Conservation (phyloP, 2,329 filamentous ascomycete species). For the Bretziella fagacearum region DNA sequence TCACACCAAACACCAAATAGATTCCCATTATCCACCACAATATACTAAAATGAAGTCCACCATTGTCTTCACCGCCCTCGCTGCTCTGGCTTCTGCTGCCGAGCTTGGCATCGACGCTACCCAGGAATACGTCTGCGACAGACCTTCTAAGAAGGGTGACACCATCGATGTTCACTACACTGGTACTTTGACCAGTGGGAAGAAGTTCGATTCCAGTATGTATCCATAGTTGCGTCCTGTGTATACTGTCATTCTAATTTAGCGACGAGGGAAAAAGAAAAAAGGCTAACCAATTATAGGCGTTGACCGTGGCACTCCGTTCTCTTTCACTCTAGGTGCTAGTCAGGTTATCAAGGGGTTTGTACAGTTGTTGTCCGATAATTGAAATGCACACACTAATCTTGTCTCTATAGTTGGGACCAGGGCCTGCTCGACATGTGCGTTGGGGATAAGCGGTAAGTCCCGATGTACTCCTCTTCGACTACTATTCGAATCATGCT, state of each 20-base stretch:
- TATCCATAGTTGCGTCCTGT: constrained; percentile 15
- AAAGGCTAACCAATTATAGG: constrained; percentile 21
- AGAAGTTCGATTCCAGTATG: constrained; percentile 64
- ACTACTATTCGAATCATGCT: background rate
- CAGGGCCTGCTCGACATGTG: constrained; percentile 85
- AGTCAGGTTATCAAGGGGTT: constrained; percentile 82
- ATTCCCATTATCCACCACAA: background rate
- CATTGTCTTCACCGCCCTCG: constrained; percentile 33
- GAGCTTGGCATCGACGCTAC: constrained; percentile 67
- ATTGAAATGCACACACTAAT: background rate
- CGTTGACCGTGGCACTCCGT: constrained; percentile 60
- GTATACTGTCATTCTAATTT: constrained; percentile 4
- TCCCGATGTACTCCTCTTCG: background rate
- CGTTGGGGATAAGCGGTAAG: constrained; percentile 68
- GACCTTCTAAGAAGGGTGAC: constrained; percentile 63
- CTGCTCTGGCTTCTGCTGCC: constrained; percentile 33
- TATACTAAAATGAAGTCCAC: constrained; percentile 29
- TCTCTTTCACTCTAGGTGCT: constrained; percentile 61
- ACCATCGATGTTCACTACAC: constrained; percentile 74
- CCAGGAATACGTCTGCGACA: constrained; percentile 56
- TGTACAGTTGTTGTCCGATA: constrained; percentile 20
- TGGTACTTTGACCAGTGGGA: constrained; percentile 59
- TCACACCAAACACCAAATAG: constrained; percentile 12
- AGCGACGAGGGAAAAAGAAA: background rate
- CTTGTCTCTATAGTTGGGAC: constrained; percentile 50